Base-by-base conservation (phyloP, 2,329 filamentous ascomycete genomes). In the Colletotrichum sp. region DNA sequence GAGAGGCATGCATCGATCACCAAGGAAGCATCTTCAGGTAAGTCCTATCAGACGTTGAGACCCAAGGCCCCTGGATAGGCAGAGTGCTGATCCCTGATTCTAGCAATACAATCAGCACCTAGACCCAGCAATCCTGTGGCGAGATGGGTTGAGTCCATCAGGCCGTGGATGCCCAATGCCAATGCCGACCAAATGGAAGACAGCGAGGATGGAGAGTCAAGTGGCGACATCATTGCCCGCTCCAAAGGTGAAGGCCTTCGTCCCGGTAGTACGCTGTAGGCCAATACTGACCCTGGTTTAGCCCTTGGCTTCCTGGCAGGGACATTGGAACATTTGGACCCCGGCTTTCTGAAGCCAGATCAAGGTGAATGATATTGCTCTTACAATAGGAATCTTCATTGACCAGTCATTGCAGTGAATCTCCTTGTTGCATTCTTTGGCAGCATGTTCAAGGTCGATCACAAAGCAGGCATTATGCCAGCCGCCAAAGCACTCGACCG, bases 371-470 rank as follows among this genome's bases (percentile, higher is more conserved):
- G 70, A n/a, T 9, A 7, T 4, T 13, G n/a, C 1, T 64, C 34
- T 9, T 30, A 28, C 32, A 2, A 52, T 83, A 89, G 28, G 26
- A 86, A 86, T 65, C 79, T 89, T 0, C 79, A 89, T 84, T 68
- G 10, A 66, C 13, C 59, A n/a, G 4, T 36, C 28, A 3, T 32
- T 21, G 10, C 65, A 86, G 84, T 90, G 36, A 87, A 87, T 66
- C 81, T 90, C 1, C 80, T 90, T 10, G 84, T 91, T 30, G 84
- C 84, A 43, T 92, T 92, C 83, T 92, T 92, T 72, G 87, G 88
- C 16, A 88, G 89, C 74, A 90, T 92, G 85, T 92, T 92, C 77
- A 89, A 89, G 4, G 87, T 90, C 69, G 90, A 92, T 77, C 90
- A 91, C 82, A 90, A 90, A 79, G 90, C 89, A n/a, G 90, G 90